Evolutionary conservation across 2,329 filamentous ascomycete genomes (phyloP).

Genomic region (Emergomyces orientalis): DNA sequence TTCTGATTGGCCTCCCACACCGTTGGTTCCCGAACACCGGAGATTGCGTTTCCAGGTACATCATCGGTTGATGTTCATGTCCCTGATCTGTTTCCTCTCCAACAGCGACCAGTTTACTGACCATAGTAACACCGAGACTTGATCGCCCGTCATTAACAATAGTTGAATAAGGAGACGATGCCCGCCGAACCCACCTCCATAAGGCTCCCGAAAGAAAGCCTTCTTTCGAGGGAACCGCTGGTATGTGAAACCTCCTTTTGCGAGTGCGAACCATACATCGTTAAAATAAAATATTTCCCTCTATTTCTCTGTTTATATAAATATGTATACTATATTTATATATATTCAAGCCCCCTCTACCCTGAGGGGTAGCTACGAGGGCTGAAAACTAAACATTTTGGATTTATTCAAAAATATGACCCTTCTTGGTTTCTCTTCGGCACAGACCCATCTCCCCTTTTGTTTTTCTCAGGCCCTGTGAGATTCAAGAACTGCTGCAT

Average conservation of each 20-base stretch:
- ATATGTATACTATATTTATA: background rate
- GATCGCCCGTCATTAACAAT: background rate
- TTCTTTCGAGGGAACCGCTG: slow-evolving; percentile 27
- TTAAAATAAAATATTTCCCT: background rate
- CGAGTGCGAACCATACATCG: background rate
- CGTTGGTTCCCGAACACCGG: too few relatives aligned
- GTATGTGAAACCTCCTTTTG: slow-evolving; percentile 18
- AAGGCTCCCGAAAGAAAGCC: slow-evolving; percentile 20
- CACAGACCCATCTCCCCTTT: background rate
- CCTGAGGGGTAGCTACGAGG: too few relatives aligned
- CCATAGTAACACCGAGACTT: background rate
- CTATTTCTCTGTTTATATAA: background rate
- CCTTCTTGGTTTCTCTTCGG: background rate
- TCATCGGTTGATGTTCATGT: too few relatives aligned
- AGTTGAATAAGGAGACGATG: background rate
- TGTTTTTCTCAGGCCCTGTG: background rate
- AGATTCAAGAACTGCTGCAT: background rate
- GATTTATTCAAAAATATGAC: background rate
- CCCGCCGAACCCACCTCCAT: background rate
- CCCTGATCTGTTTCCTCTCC: background rate
- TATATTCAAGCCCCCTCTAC: background rate
- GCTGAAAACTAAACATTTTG: too few relatives aligned
- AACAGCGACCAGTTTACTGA: background rate
- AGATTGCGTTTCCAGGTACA: too few relatives aligned
- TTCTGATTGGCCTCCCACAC: background rate